Percentiles rank a stretch among this genome's conserved stretches.
Conservation (phyloP, 2,329 filamentous ascomycete species). For the Chalara sp. region DNA sequence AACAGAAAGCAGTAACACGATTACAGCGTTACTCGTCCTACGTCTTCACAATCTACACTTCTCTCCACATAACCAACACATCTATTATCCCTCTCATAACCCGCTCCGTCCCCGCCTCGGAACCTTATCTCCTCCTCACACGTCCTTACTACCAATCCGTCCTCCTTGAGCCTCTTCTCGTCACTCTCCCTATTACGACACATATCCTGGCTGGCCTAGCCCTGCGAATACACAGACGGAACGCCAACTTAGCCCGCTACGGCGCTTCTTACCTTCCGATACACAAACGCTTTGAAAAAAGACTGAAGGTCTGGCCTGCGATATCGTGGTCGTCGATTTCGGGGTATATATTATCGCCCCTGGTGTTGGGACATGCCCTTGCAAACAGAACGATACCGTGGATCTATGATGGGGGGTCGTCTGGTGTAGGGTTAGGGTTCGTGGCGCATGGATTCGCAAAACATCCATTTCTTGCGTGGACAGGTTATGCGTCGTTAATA, state of each 20-base stretch:
- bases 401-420: constrained; percentile 72
- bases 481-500: constrained; percentile 64
- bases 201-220: constrained; percentile 74
- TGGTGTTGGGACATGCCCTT: constrained; percentile 65
- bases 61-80: constrained; percentile 74
- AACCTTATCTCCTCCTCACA: constrained; percentile 83
- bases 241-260: constrained; percentile 66
- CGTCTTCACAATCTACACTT: constrained; percentile 69
- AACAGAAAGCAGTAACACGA: constrained; percentile 49
- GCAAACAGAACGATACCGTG: constrained; percentile 73
- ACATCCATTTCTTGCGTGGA: constrained; percentile 58
- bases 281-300: constrained; percentile 36
- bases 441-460: constrained; percentile 79
- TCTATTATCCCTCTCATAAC: constrained; percentile 73
- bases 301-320: constrained; percentile 44
- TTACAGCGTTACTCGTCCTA: constrained; percentile 89
- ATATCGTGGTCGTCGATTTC: constrained; percentile 63
- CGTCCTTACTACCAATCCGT: constrained; percentile 88
- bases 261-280: constrained; percentile 53
- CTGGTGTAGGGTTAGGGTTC: constrained; percentile 78
- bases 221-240: constrained; percentile 67
- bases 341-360: constrained; percentile 62
- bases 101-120: constrained; percentile 64
- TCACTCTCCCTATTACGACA: constrained; percentile 65
- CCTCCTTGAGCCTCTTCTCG: constrained; percentile 70